These are phyloP conservation scores for Eutrema heterophyllum DNA, from an alignment of 345 rosid genomes.

Conservation along the genomic window DNA sequence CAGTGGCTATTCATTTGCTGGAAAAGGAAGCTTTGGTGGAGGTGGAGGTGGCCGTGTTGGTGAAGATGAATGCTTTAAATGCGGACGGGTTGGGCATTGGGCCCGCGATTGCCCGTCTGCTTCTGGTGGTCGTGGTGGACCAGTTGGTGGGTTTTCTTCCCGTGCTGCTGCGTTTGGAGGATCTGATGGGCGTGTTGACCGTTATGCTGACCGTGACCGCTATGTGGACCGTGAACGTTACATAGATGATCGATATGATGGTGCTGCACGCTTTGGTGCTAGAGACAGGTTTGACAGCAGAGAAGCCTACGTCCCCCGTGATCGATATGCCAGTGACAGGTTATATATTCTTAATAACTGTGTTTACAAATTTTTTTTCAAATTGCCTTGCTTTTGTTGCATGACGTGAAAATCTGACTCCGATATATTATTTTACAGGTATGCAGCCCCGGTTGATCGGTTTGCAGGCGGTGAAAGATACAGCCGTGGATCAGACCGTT, in stretches of 20 bases:
- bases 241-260: constrained; percentile 88
- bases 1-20: constrained; percentile 43
- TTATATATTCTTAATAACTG: neutral
- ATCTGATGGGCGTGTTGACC: constrained; percentile 62
- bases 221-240: constrained; percentile 73
- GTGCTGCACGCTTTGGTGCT: constrained; percentile 67
- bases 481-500: constrained; percentile 68
- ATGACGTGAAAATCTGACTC: neutral
- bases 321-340: constrained; percentile 80
- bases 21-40: constrained; percentile 31
- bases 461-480: constrained; percentile 57
- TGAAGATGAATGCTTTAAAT: constrained; percentile 93
- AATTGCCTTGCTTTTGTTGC: neutral
- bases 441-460: constrained; percentile 66
- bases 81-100: constrained; percentile 96
- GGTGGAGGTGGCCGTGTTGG: constrained; percentile 73
- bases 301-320: constrained; percentile 71
- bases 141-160: constrained; percentile 65
- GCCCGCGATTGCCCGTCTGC: constrained; percentile 95
- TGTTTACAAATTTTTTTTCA: neutral
- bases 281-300: constrained; percentile 79
- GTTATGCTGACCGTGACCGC: constrained; percentile 51
- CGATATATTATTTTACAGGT: constrained; percentile 41
- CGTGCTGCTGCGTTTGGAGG: constrained; percentile 64
- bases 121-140: constrained; percentile 75